phyloP scores from a whole-genome alignment of 208 protist species.

The Naegleria lovaniensis region DNA sequence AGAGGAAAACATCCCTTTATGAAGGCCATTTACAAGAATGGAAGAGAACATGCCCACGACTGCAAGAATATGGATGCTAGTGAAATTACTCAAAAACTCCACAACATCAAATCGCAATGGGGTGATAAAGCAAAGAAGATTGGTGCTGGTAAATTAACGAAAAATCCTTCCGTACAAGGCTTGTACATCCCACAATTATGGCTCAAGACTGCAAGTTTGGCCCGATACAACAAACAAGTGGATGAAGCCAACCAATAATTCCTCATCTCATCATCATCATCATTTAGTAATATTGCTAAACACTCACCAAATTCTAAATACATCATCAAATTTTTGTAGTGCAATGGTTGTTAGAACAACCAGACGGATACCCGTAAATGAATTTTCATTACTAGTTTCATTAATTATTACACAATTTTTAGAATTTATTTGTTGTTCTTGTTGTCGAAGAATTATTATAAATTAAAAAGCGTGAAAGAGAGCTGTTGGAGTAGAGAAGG shows the following conservation, averaged over 20 bases:
- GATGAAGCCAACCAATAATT: not conserved
- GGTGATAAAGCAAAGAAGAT: conserved; percentile 14
- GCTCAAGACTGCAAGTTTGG: not conserved
- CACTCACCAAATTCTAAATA: no score
- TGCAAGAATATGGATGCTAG: not conserved
- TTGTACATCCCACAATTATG: not conserved
- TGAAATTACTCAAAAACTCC: not conserved
- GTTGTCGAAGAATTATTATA: no score
- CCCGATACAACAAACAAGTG: not conserved
- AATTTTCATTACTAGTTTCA: no score
- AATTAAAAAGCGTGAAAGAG: no score
- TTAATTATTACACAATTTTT: no score
- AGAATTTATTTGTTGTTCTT: no score
- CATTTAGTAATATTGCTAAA: no score
- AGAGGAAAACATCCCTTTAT: not conserved
- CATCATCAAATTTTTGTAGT: no score
- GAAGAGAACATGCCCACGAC: conserved; percentile 6
- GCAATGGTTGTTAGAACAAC: no score
- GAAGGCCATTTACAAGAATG: not conserved
- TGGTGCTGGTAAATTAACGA: not conserved
- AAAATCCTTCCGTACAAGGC: not conserved
- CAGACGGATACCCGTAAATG: no score
- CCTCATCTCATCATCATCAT: no score
- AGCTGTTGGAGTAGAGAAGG: no score
- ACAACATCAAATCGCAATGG: not conserved